Evolutionary conservation across 2,329 filamentous ascomycete genomes (phyloP), one percentile per base, ranked within the genome.

Genomic region (Geoglossum cookeanum): DNA sequence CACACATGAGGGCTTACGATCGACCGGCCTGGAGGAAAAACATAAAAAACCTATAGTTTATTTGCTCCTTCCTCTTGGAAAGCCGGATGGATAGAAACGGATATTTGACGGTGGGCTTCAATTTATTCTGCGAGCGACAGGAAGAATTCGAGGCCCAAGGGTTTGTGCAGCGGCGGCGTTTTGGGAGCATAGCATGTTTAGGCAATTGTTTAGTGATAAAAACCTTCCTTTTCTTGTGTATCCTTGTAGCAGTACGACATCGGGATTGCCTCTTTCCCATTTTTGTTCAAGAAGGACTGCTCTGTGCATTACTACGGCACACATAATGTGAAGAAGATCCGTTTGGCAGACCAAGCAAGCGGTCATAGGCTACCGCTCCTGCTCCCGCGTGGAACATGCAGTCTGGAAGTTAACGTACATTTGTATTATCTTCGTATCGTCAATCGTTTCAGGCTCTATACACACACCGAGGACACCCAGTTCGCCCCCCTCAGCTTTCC

Each of bases 191-290:
- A 53, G 49, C 49, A 37, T 53, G 13, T 59, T 45, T 35, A 22
- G 22, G 22, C 22, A 29, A 59, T 48, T 30, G 49, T 37, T 35
- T 6, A 39, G 39, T 55, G 32, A 53, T 35, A 32, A 37, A 53
- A 53, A 27, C 30, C 37, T 53, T 35, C 30, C 30, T 53, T 22
- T 32, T 51, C 30, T 55, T 37, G 33, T 39, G 35, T 35, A 29
- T 29, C 22, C 55, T 27, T 37, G 44, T 48, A 33, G 57, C 47
- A 56, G 52, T 60, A 56, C 56, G 30, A 55, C 51, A 30, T 49
- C 39, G 33, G 37, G 54, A 49, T 47, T 30, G 44, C 55, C 58
- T 57, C 37, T 57, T 47, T 32, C 9, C 45, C 42, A 55, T 42
- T 57, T 53, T 55, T 55, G 22, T 57, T 37, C 30, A 30, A 47